These are phyloP conservation scores for Hsuehochloa calcarea DNA, from an alignment of 176 grass and related monocot genomes.

Conservation along the genomic window DNA sequence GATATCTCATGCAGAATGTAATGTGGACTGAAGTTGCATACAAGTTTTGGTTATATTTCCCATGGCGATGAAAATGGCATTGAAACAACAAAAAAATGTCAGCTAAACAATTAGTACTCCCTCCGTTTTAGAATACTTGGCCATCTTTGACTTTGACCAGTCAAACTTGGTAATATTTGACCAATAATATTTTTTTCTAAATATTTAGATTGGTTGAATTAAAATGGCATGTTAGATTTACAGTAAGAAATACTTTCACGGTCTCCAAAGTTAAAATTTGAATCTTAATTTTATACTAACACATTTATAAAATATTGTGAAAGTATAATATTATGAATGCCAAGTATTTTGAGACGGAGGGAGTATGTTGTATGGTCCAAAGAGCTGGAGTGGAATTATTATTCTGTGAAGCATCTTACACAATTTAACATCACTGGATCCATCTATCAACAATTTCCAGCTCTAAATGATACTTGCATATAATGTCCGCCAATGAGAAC, in stretches of 20 bases:
- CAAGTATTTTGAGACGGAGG: too few species aligned
- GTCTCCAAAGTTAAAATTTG: too few species aligned
- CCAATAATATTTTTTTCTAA: too few species aligned
- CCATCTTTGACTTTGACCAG: too few species aligned
- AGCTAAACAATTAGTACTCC: not conserved
- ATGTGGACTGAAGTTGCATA: not conserved
- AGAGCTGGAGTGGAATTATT: not conserved
- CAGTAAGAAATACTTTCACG: too few species aligned
- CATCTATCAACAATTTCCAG: constrained; percentile 14
- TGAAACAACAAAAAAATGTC: not conserved
- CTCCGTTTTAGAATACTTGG: too few species aligned
- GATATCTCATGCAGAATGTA: not conserved
- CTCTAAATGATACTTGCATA: not conserved
- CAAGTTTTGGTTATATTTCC: not conserved
- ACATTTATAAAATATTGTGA: too few species aligned
- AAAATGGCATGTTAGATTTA: too few species aligned
- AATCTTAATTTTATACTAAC: too few species aligned
- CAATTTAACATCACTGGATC: not conserved
- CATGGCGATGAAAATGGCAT: not conserved
- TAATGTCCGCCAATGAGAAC: not conserved
- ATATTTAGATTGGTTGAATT: too few species aligned
- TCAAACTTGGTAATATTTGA: too few species aligned
- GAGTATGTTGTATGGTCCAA: not conserved
- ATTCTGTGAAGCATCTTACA: not conserved
- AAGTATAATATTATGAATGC: too few species aligned